phyloP scores from a whole-genome alignment of 179 eudicot species.

The Silene coronaria region DNA sequence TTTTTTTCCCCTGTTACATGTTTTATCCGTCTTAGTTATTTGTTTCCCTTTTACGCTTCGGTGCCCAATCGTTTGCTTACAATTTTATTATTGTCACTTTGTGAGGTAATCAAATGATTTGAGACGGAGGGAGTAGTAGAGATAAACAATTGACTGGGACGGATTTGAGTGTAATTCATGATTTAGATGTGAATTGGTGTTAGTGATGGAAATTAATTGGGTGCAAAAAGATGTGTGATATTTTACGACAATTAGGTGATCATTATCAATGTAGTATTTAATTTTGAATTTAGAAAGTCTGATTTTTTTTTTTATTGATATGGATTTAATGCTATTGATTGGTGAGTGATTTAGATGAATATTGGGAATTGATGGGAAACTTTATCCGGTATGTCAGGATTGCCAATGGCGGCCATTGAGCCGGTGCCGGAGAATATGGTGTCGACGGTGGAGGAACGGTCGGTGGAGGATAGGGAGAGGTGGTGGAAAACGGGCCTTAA shows the following conservation, averaged over 20 bases:
- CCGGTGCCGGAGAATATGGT: slow-evolving; percentile 81
- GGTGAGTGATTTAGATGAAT: neutral
- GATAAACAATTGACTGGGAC: too few relatives aligned
- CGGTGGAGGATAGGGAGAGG: slow-evolving; percentile 71
- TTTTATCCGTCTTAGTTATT: too few relatives aligned
- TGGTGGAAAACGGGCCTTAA: slow-evolving; percentile 97
- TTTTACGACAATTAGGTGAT: neutral
- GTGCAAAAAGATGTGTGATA: neutral
- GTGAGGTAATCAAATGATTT: too few relatives aligned
- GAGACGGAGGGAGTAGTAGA: too few relatives aligned
- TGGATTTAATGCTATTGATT: neutral
- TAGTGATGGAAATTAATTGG: neutral
- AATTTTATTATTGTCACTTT: too few relatives aligned
- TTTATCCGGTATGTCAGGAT: slow-evolving; percentile 30
- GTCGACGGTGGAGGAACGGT: slow-evolving; percentile 77
- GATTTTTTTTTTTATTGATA: too few relatives aligned
- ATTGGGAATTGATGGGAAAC: slow-evolving; percentile 12
- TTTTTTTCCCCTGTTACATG: too few relatives aligned
- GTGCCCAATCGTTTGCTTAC: too few relatives aligned
- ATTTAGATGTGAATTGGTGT: too few relatives aligned
- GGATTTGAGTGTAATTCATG: neutral
- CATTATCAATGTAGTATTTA: neutral
- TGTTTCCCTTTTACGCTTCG: too few relatives aligned
- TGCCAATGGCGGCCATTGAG: slow-evolving; percentile 85
- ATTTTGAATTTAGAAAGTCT: too few relatives aligned